phyloP scores from a whole-genome alignment of 2,329 filamentous ascomycete species.

The Paraphoma chrysanthemicola region DNA sequence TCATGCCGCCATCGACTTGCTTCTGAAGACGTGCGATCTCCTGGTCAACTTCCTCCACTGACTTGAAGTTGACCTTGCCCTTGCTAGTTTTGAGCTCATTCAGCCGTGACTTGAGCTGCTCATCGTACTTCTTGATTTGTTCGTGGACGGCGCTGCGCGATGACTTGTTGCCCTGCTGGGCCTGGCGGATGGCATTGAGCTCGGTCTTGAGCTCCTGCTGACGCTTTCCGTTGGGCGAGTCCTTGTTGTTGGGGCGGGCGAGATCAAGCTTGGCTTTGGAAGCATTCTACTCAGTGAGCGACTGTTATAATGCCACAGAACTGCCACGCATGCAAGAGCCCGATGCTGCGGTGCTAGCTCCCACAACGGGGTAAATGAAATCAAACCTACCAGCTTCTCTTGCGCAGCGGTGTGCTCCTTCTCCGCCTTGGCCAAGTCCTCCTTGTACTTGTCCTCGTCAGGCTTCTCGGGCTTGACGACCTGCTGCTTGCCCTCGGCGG shows the following conservation, averaged over 20 bases:
- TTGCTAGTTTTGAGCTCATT: conserved; percentile 86
- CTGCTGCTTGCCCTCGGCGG: conserved; percentile 47
- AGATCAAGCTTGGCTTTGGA: conserved; percentile 88
- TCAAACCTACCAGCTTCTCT: conserved; percentile 67
- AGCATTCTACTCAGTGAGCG: conserved; percentile 67
- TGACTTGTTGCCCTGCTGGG: conserved; percentile 88
- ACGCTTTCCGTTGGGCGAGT: conserved; percentile 79
- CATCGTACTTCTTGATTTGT: conserved; percentile 90
- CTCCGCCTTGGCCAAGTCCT: conserved; percentile 78
- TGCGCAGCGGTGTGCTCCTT: conserved; percentile 84
- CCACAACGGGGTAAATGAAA: conserved; percentile 2
- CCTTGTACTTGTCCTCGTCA: conserved; percentile 84
- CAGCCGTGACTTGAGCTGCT: conserved; percentile 84
- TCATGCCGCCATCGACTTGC: conserved; percentile 84
- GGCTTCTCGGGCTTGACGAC: conserved; percentile 78
- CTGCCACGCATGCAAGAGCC: conserved; percentile 15
- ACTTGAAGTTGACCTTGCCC: conserved; percentile 84
- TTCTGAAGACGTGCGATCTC: conserved; percentile 82
- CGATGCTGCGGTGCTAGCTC: conserved; percentile 6
- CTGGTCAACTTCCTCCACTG: conserved; percentile 82
- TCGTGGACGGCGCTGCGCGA: conserved; percentile 80
- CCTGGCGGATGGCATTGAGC: conserved; percentile 81
- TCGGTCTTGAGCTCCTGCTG: conserved; percentile 85
- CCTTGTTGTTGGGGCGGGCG: conserved; percentile 81
- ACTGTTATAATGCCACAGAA: neutral